A percentile compares a stretch with the other conserved stretches of the same genome.
phyloP scores from a whole-genome alignment of 2,329 filamentous ascomycete species.

The Sarocladium brachiariae region DNA sequence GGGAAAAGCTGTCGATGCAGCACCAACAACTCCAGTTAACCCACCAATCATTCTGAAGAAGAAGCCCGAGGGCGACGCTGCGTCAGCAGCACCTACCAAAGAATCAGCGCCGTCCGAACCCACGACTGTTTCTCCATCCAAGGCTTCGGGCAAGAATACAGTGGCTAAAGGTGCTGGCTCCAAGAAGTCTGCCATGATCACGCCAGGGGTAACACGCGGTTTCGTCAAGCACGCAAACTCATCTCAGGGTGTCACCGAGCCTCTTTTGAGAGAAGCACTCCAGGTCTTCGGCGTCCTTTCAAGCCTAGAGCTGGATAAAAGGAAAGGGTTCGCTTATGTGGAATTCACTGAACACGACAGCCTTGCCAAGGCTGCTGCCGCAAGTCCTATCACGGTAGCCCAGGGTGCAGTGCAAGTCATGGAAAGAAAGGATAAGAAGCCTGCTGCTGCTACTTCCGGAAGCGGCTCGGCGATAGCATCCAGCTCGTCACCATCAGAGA shows the following conservation, averaged over 20 bases:
- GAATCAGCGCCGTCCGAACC: constrained; percentile 10
- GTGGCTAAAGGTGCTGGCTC: constrained; percentile 15
- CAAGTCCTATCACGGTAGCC: constrained; percentile 74
- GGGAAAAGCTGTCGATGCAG: constrained; percentile 27
- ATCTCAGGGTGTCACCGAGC: constrained; percentile 85
- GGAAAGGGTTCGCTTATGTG: constrained; percentile 90
- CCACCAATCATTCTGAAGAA: constrained; percentile 36
- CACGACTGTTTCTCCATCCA: constrained; percentile 13
- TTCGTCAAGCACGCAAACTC: constrained; percentile 81
- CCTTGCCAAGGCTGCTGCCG: constrained; percentile 71
- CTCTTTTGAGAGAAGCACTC: constrained; percentile 68
- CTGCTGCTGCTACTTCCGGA: constrained; percentile 14
- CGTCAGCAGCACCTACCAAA: constrained; percentile 1
- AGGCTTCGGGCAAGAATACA: constrained; percentile 16
- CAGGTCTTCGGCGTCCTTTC: constrained; percentile 66
- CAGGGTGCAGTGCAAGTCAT: constrained; percentile 83
- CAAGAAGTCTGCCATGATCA: constrained; percentile 26
- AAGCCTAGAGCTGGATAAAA: constrained; percentile 85
- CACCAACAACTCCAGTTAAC: constrained; percentile 20
- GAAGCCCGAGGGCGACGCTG: constrained; percentile 24
- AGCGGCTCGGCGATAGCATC: constrained; percentile 7
- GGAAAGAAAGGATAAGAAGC: constrained; percentile 64
- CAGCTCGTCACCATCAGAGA: constrained; percentile 10
- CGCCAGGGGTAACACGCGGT: constrained; percentile 51
- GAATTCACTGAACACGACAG: constrained; percentile 71